Conservation (phyloP, 2,329 filamentous ascomycete genomes). For the Botrytis paeoniae region DNA sequence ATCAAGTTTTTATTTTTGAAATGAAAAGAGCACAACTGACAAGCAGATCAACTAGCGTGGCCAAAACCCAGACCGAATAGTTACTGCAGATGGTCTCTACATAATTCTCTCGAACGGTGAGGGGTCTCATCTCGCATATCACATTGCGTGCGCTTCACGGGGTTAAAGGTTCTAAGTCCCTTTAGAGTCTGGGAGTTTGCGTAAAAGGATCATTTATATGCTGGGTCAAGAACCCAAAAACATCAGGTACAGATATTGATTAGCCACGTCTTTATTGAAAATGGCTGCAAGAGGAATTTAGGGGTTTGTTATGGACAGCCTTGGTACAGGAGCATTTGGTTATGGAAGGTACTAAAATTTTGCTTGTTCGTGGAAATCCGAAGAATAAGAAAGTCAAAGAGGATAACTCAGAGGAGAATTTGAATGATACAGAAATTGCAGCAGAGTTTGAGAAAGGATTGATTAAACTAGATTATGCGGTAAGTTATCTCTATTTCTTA, state of each 20-base stretch:
- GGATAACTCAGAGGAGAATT: conserved; percentile 64
- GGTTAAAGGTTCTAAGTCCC: neutral
- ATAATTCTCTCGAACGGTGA: conserved; percentile 70
- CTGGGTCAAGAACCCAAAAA: conserved; percentile 76
- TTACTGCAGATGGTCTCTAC: conserved; percentile 83
- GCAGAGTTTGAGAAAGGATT: conserved; percentile 57
- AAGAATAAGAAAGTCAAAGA: conserved; percentile 54
- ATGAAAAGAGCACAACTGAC: neutral
- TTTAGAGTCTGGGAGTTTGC: conserved; percentile 57
- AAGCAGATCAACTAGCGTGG: too few relatives aligned
- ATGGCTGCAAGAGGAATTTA: conserved; percentile 70
- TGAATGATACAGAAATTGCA: conserved; percentile 64
- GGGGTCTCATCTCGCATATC: conserved; percentile 75
- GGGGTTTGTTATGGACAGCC: conserved; percentile 69
- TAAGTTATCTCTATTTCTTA: conserved; percentile 38
- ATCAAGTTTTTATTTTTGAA: neutral
- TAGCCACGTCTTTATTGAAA: conserved; percentile 67
- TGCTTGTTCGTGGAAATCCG: conserved; percentile 68
- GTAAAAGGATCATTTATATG: conserved; percentile 74
- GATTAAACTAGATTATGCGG: conserved; percentile 72
- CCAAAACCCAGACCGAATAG: too few relatives aligned
- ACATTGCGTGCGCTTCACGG: conserved; percentile 68
- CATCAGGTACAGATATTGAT: conserved; percentile 63
- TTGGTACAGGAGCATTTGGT: conserved; percentile 71
- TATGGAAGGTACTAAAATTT: conserved; percentile 70